Base-by-base conservation (phyloP, 139 green algal genomes). In the Parachlorella kessleri region DNA sequence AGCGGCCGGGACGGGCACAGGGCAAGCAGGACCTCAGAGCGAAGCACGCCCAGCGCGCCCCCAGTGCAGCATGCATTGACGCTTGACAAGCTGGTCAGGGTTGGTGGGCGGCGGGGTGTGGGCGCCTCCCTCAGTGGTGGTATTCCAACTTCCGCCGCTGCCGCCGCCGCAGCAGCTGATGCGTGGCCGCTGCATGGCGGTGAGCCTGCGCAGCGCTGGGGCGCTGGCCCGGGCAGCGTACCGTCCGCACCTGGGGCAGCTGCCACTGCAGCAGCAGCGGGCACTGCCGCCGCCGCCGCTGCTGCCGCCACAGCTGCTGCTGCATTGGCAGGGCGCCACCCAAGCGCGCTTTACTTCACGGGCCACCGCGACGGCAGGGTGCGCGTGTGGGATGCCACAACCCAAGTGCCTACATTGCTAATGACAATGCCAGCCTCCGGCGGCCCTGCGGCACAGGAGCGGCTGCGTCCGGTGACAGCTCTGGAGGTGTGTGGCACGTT, bases 341-440 rank as follows among this genome's bases (percentile, higher is more conserved):
- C 77, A 26, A 81, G 75, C 59, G 73, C 76, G 4, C 53, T 90
- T 28, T 69, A 70, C 10, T 70, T 91, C 32, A 90, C 78, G 1
- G 87, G 85, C 7, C 87, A 91, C 71, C 37, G 83, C 10, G 87
- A 91, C 70, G 87, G 87, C 1, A 71, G 84, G 10, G 84, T 91
- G 67, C 78, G 87, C 21, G 75, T 88, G 37, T 91, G 87, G 87
- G 84, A 90, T 42, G 63, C 76, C 36, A 63, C 78, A 14, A 59
- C 53, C 30, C 39, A 83, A 10, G 87, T 88, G 40, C 87, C 85
- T 4, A 35, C 40, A 38, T 65, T 87, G 72, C 54, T 90, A 39
- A 38, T 70, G 28, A 88, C 82, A 0, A 69, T 88, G 32, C 87
- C 87, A 9, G 75, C 76, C 30, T 70, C 81, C 24, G 70, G 55